Conservation (phyloP, 225 moss, liverwort and hornwort species). For the Sphagnum tenellum region DNA sequence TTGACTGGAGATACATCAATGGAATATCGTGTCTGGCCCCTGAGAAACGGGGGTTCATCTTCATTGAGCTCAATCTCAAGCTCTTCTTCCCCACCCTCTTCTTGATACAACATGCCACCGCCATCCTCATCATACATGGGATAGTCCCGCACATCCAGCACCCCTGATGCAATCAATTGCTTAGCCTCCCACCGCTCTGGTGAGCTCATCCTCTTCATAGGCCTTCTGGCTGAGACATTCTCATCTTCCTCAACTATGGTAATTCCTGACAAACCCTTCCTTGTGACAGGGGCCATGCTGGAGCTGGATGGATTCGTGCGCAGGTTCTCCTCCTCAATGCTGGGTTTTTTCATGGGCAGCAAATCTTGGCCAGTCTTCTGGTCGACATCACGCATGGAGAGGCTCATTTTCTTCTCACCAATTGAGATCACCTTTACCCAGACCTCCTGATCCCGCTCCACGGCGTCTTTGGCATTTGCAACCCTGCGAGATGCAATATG, state of each 20-base stretch:
- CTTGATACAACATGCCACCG: slow-evolving; percentile 6
- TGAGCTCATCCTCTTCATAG: slow-evolving; percentile 3
- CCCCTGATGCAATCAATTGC: slow-evolving; percentile 1
- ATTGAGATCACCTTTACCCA: slow-evolving; percentile 6
- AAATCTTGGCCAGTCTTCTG: slow-evolving; percentile 8
- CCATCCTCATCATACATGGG: slow-evolving; percentile 7
- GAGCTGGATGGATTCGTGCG: slow-evolving; percentile 4
- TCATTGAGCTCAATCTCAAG: slow-evolving; percentile 4
- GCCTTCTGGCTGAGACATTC: neutral
- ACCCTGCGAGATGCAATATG: slow-evolving; percentile 3
- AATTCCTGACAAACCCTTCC: slow-evolving; percentile 2
- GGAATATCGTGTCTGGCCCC: slow-evolving; percentile 2
- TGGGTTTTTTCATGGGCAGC: slow-evolving; percentile 2
- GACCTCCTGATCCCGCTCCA: slow-evolving; percentile 3
- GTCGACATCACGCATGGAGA: slow-evolving; percentile 6
- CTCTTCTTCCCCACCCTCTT: slow-evolving; percentile 8
- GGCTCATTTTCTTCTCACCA: slow-evolving; percentile 5
- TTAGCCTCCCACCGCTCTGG: slow-evolving; percentile 5
- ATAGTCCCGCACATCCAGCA: slow-evolving; percentile 1
- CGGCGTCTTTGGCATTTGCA: slow-evolving; percentile 1
- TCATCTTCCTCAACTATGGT: slow-evolving; percentile 6
- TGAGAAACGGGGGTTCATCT: slow-evolving; percentile 3
- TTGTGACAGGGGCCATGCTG: neutral
- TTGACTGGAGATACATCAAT: slow-evolving; percentile 7
- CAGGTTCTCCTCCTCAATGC: slow-evolving; percentile 1